Base-by-base conservation (phyloP, 1,139 yeast genomes). In the Pichia sp. region DNA sequence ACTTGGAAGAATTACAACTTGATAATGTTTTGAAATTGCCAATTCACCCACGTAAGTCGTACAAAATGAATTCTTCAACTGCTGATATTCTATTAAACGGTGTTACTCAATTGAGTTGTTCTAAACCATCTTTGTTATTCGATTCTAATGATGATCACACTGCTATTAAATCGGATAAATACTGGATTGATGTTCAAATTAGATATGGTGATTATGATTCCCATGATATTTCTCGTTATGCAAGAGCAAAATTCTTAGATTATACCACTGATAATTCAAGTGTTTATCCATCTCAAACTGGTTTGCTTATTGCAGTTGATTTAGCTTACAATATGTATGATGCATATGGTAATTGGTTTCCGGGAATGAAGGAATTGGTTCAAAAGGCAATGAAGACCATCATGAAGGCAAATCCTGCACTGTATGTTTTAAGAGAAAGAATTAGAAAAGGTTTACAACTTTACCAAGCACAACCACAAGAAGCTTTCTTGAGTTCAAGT, bases 181-280 rank as follows among this genome's bases (percentile, higher is more conserved):
- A 83, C 67, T 94, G 99, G 99, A 72, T 94, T 47, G 99, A 94
- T 71, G 87, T 94, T 14, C 99, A 94, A 67, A 71, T 94, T 45
- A 73, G 99, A 48, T 94, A 91, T 62, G 99, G 99, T 58, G 99
- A 94, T 65, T 94, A 88, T 65, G 99, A 94, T 64, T 88, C 97
- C 7, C 99, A 94, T 63, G 98, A 94, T 65, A 90, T 93, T 47
- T 86, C 96, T 0, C 79, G 98, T 57, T 94, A 94, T 64, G 88
- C 96, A 1, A 75, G 98, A 51, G 94, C 98, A 14, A 93, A 93
- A 62, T 93, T 82, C 63, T 70, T 93, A 60, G 99, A 94, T 61
- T 94, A 94, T 61, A 91, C 98, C 2, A 79, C 89, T 1, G 99
- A 93, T 62, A 86, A 82, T 51, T 75, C 85, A 8, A 85, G 93